These are phyloP conservation scores for Ogataea kodamae DNA, from an alignment of 805 yeast species.

Conservation along the genomic window DNA sequence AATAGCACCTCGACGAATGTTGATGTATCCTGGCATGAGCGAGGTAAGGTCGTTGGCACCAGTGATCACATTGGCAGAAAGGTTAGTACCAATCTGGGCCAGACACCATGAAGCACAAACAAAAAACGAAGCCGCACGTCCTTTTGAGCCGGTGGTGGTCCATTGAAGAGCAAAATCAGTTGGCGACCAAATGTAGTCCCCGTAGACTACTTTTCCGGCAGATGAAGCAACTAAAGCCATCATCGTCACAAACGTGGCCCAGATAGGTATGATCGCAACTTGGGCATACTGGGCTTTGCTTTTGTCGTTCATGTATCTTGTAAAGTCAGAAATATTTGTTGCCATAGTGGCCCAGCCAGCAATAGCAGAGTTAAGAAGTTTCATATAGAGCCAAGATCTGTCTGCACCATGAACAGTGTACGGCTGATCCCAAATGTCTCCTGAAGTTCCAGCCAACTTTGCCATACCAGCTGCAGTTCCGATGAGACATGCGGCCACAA, in stretches of 20 bases:
- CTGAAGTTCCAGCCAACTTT: slow-evolving; percentile 31
- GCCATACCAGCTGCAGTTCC: slow-evolving; percentile 34
- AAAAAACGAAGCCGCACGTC: slow-evolving; percentile 21
- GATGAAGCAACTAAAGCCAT: slow-evolving; percentile 35
- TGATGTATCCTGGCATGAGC: slow-evolving; percentile 54
- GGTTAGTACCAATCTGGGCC: slow-evolving; percentile 39
- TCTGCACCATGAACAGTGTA: slow-evolving; percentile 23
- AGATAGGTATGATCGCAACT: slow-evolving; percentile 26
- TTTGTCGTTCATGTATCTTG: slow-evolving; percentile 35
- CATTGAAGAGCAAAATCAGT: slow-evolving; percentile 37
- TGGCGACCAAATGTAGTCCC: slow-evolving; percentile 44
- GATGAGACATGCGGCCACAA: slow-evolving; percentile 25
- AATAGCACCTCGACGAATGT: slow-evolving; percentile 53
- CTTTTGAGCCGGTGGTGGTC: slow-evolving; percentile 25
- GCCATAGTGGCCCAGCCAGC: slow-evolving; percentile 38
- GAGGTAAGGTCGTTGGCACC: slow-evolving; percentile 58
- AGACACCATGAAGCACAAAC: slow-evolving; percentile 22
- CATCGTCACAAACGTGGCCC: slow-evolving; percentile 28
- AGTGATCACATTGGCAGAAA: slow-evolving; percentile 56
- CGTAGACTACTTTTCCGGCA: slow-evolving; percentile 37
- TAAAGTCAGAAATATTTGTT: slow-evolving; percentile 37
- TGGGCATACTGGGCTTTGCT: slow-evolving; percentile 33
- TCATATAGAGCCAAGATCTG: slow-evolving; percentile 27
- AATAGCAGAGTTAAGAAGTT: slow-evolving; percentile 30
- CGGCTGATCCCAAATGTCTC: slow-evolving; percentile 22